Evolutionary conservation across 2,329 filamentous ascomycete genomes (phyloP).

Genomic region (Huntiella savannae): DNA sequence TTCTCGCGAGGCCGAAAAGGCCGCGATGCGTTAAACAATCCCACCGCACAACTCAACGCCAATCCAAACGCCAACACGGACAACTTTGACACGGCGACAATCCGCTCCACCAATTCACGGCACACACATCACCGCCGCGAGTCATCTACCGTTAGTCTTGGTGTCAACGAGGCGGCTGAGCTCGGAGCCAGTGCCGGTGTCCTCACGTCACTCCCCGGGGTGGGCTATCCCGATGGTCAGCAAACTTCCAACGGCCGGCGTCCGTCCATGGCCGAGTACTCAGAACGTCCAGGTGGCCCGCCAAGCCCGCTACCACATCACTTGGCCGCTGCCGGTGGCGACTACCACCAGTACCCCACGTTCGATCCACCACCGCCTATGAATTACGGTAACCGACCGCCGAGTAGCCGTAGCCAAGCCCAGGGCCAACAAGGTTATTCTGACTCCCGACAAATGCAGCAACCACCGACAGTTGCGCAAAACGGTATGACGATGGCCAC

Average conservation of each 20-base stretch:
- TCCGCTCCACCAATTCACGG: conserved; percentile 10
- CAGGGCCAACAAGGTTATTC: conserved; percentile 30
- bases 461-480: conserved; percentile 25
- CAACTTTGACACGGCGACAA: conserved; percentile 9
- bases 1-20: conserved; percentile 65
- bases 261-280: conserved; percentile 14
- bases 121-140: conserved; percentile 44
- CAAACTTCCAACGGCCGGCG: neutral
- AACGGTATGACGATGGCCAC: conserved; percentile 47
- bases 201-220: conserved; percentile 58
- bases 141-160: conserved; percentile 53
- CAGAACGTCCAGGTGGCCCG: conserved; percentile 41
- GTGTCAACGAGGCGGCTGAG: conserved; percentile 45
- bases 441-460: conserved; percentile 22
- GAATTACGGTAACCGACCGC: conserved; percentile 17
- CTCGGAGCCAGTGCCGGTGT: conserved; percentile 56
- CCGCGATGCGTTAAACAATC: conserved; percentile 37
- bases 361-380: conserved; percentile 37
- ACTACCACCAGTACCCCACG: conserved; percentile 79
- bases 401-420: conserved; percentile 25
- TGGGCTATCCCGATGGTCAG: conserved; percentile 44
- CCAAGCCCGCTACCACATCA: conserved; percentile 68
- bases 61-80: conserved; percentile 46
- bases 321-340: conserved; percentile 51
- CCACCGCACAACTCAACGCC: conserved; percentile 38